Evolutionary conservation across 495 filamentous ascomycete genomes (phyloP).

Genomic region (Pseudoneurospora amorphoporcata): DNA sequence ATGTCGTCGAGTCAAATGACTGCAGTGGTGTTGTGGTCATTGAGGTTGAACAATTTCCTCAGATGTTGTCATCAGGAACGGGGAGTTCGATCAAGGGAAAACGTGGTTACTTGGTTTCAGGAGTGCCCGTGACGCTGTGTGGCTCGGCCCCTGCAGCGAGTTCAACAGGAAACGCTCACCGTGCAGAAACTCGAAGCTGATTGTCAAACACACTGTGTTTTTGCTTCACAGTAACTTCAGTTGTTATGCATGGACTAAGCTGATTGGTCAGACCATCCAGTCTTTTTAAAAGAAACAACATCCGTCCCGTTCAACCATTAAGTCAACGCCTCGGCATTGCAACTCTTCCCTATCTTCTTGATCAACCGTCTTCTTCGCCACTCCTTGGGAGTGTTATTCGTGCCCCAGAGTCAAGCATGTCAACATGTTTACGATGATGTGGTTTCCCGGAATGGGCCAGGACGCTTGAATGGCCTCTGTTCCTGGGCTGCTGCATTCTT

Average conservation of each 20-base stretch:
- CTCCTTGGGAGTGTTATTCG: background rate
- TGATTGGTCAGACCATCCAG: background rate
- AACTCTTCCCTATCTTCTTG: background rate
- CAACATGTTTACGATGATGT: background rate
- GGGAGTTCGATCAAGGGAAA: slow-evolving; percentile 9
- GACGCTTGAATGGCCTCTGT: background rate
- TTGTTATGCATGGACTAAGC: background rate
- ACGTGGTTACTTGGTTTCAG: slow-evolving; percentile 19
- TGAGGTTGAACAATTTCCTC: background rate
- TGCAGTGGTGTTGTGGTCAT: background rate
- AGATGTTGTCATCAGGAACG: background rate
- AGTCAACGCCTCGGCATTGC: background rate
- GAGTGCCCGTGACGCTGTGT: background rate
- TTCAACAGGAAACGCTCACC: slow-evolving; percentile 1
- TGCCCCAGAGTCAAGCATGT: background rate
- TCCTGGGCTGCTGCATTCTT: background rate
- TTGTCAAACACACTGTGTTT: background rate
- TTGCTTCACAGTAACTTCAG: background rate
- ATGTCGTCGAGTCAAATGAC: background rate
- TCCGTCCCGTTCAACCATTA: background rate
- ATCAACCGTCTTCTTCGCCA: background rate
- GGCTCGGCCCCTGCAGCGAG: slow-evolving; percentile 3
- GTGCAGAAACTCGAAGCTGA: background rate
- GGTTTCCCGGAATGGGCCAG: background rate
- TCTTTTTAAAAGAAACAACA: background rate